Conservation (phyloP, 2,329 filamentous ascomycete species). For the Ceratocystis diversiconidia region DNA sequence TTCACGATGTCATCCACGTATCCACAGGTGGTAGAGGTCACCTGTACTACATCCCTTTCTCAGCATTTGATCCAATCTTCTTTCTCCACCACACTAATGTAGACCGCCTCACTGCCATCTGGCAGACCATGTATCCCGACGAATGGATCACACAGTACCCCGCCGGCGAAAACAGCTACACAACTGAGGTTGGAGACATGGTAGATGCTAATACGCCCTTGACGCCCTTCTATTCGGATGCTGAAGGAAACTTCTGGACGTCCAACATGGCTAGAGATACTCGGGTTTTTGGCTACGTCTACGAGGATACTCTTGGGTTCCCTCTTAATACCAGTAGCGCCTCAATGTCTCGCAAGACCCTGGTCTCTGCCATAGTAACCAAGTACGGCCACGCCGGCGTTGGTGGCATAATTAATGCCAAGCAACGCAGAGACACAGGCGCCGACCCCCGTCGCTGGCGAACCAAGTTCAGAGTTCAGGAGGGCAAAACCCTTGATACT, state of each 20-base stretch:
- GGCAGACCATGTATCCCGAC: conserved; percentile 58
- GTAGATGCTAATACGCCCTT: conserved; percentile 44
- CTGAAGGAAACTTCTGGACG: conserved; percentile 51
- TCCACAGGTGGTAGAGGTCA: conserved; percentile 48
- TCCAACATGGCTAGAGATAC: conserved; percentile 47
- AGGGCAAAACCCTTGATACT: conserved; percentile 15
- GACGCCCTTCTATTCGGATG: conserved; percentile 50
- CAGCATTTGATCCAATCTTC: conserved; percentile 68
- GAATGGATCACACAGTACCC: conserved; percentile 47
- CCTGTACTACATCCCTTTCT: conserved; percentile 56
- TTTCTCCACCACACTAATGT: conserved; percentile 65
- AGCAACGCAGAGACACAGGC: conserved; percentile 18
- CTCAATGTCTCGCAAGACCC: conserved; percentile 14
- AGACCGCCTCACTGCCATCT: conserved; percentile 61
- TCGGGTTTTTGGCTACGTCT: conserved; percentile 56
- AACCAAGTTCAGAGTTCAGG: conserved; percentile 17
- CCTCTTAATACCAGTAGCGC: conserved; percentile 19
- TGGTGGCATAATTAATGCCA: conserved; percentile 39
- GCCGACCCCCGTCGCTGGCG: conserved; percentile 5
- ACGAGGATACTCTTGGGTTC: conserved; percentile 41
- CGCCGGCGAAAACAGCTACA: conserved; percentile 46
- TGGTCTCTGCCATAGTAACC: conserved; percentile 25
- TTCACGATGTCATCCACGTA: conserved; percentile 50
- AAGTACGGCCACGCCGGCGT: conserved; percentile 31
- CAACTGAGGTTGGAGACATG: conserved; percentile 37